Evolutionary conservation across 164 flowering plant genomes (phyloP), one percentile per base, ranked within the genome.

Genomic region (Euptelea pleiosperma): DNA sequence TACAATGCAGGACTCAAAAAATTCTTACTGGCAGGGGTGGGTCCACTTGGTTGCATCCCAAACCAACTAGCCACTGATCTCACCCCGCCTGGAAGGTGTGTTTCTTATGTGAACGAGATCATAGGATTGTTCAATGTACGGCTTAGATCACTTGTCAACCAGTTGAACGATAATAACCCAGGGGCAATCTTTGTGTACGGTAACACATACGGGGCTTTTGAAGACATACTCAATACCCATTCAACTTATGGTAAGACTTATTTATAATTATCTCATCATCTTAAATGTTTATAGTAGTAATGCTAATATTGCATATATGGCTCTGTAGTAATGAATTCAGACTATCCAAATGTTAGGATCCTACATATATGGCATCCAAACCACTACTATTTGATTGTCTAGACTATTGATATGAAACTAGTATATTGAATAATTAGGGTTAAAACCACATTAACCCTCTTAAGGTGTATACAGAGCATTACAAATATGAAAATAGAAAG

Each of bases 1-100:
- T 59, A 83, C 63, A 83, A 75, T 45, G 55, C 84, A 26, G 96
- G 98, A 30, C 66, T 89, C 3, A 73, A 91, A 68, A 93, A 87
- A 68, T 84, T 93, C 66, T 55, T 84, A 9, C 25, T 89, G 16
- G 79, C 79, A 0, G 98, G 93, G 53, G 18, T 87, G 3, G 85
- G 37, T 87, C 96, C 8, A 28, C 43, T 60, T 0, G 63, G 63
- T 14, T 60, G 63, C 56, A 60, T 60, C 18, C 56, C 33, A 1
- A 80, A 73, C 57, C 91, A 82, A 29, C 39, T 74, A 34, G 92
- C 89, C 2, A 58, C 65, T 0, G 80, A 84, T 2, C 66, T 54
- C 31, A 79, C 81, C 16, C 78, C 70, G 0, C 68, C 68, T 0
- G 95, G 80, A 2, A 62, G 79, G 36, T 92, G 96, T 55, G 72